Conservation (phyloP, 805 yeast genomes). For the Allodekkera sacchari region DNA sequence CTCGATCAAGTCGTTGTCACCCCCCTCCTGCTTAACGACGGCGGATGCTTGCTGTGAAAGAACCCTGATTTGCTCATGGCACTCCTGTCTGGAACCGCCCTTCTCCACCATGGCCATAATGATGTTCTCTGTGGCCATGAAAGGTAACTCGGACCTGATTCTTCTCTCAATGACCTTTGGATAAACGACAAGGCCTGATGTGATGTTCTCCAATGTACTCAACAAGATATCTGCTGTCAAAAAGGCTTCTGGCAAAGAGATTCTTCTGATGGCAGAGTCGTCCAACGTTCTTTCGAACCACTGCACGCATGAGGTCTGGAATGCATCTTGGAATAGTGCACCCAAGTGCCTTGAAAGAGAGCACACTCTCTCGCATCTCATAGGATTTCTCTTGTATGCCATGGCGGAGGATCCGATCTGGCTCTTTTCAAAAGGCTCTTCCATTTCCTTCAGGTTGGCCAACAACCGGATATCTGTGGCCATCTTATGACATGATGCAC, state of each 20-base stretch:
- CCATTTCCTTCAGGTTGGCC: conserved; percentile 94
- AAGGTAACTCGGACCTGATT: conserved; percentile 89
- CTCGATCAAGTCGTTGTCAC: conserved; percentile 94
- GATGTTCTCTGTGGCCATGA: conserved; percentile 98
- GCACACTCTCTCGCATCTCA: conserved; percentile 98
- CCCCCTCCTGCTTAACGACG: conserved; percentile 96
- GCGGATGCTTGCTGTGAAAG: conserved; percentile 95
- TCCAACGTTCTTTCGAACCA: conserved; percentile 99
- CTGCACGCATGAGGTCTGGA: conserved; percentile 95
- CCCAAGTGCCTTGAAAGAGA: conserved; percentile 96
- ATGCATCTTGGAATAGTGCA: conserved; percentile 83
- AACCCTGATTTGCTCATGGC: conserved; percentile 96
- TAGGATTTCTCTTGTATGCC: conserved; percentile 99
- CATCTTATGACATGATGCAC: conserved; percentile 94
- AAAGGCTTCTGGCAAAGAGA: conserved; percentile 93
- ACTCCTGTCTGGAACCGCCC: conserved; percentile 97
- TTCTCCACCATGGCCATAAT: conserved; percentile 99
- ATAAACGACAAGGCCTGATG: conserved; percentile 93
- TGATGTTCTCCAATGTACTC: conserved; percentile 82
- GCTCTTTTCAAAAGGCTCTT: conserved; percentile 97
- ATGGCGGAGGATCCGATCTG: conserved; percentile 97
- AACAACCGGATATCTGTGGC: conserved; percentile 94
- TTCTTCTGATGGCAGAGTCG: conserved; percentile 96
- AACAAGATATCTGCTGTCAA: conserved; percentile 90
- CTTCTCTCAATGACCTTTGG: conserved; percentile 98